Base-by-base conservation (phyloP, 2,329 filamentous ascomycete genomes). In the Exophiala viscosa region DNA sequence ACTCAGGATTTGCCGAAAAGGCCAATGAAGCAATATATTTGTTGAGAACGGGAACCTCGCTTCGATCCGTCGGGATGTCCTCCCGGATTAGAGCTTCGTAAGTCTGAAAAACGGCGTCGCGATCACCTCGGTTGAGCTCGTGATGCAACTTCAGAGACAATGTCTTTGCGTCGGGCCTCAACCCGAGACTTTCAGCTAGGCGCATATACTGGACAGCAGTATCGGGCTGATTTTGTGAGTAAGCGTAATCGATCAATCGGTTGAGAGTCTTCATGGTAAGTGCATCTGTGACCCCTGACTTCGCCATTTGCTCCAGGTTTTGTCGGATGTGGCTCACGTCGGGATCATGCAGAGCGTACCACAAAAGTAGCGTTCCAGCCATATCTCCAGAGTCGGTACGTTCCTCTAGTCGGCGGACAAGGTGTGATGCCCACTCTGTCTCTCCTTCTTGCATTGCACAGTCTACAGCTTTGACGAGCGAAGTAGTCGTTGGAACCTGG, bases 251-350 rank as follows among this genome's bases (percentile, higher is more conserved):
- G 14, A 97, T 78, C 20, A 97, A 76, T 5, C 76, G 73, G 64
- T 97, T 95, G 62, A 97, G 83, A 5, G 87, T 90, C 2, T 78
- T 71, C 5, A 84, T 84, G 49, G 88, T 85, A 0, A 90, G 82
- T 5, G 74, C 69, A 2, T 78, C 60, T 13, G 72, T 70, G 31
- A 69, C 50, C 13, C 50, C 74, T 66, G 51, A 77, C 68, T 55
- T 74, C n/a, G 75, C 69, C 77, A 90, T 85, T 15, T 84, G 76
- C 39, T 80, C 74, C 54, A 93, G 80, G 82, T 91, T 90, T 59
- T 84, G 81, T 50, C 82, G 79, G 54, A 91, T 77, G 65, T 89
- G 84, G 67, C 89, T 82, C 1, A 87, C 81, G 1, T 83, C 82
- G 65, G 85, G 87, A 15, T 85, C 87, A 49, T 83, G 80, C 6